A percentile compares a stretch with the other conserved stretches of the same genome.
phyloP scores from a whole-genome alignment of 2,329 filamentous ascomycete genomes.

The Harringtonia aguacate region DNA sequence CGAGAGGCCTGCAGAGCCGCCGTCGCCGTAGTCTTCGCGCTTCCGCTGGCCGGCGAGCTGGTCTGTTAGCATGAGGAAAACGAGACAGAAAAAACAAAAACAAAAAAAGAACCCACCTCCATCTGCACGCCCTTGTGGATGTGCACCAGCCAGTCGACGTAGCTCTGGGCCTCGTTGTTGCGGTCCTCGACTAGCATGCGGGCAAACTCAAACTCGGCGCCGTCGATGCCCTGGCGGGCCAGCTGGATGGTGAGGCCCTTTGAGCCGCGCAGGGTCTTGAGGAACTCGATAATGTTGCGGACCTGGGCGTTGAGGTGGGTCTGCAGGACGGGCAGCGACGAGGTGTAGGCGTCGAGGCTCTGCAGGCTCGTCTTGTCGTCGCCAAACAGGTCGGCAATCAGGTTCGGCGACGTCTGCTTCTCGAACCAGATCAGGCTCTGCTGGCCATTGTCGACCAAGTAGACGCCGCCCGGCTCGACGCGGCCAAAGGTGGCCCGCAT shows the following conservation, averaged over 20 bases:
- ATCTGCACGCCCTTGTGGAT: constrained; percentile 87
- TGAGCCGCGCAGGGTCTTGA: constrained; percentile 68
- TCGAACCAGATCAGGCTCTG: constrained; percentile 89
- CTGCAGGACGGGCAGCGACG: constrained; percentile 70
- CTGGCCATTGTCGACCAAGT: constrained; percentile 92
- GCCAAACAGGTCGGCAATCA: constrained; percentile 85
- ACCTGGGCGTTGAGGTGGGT: constrained; percentile 93
- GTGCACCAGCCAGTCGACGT: constrained; percentile 97
- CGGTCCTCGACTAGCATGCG: constrained; percentile 83
- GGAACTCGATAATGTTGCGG: constrained; percentile 82
- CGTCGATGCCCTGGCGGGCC: constrained; percentile 84
- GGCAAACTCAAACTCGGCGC: constrained; percentile 94
- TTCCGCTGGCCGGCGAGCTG: constrained; percentile 61
- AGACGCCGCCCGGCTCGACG: constrained; percentile 86
- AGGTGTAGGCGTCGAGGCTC: constrained; percentile 69
- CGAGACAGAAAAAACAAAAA: background rate
- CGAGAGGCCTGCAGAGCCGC: constrained; percentile 33
- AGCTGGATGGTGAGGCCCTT: constrained; percentile 86
- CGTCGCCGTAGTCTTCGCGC: constrained; percentile 47
- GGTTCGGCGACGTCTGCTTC: constrained; percentile 80
- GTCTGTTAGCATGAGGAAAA: background rate
- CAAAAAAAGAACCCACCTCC: constrained; percentile 43
- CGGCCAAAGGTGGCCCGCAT: constrained; percentile 77
- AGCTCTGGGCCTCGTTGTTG: constrained; percentile 95
- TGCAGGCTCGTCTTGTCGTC: constrained; percentile 60